Percentiles rank a stretch among this genome's conserved stretches.
These are phyloP conservation scores for Aegilops tauschii DNA, from an alignment of 176 grass and related monocot species.

Conservation along the genomic window DNA sequence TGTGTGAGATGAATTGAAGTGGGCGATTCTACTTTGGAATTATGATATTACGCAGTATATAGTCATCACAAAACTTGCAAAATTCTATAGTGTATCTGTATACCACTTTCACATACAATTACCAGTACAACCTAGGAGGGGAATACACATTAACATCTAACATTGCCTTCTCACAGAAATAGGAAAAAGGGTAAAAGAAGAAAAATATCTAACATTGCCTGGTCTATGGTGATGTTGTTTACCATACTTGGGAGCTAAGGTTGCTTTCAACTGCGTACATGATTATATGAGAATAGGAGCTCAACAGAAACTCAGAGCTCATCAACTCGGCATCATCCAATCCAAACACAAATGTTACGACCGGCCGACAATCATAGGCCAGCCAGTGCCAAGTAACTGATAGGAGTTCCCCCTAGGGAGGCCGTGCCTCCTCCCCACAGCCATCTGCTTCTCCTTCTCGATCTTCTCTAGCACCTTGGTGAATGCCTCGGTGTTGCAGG, in stretches of 20 bases:
- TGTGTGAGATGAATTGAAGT: too few relatives aligned
- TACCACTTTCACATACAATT: not conserved
- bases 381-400: conserved; percentile 1
- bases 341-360: not conserved
- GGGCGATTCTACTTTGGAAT: not conserved
- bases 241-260: not conserved
- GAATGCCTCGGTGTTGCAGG: conserved; percentile 50
- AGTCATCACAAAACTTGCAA: not conserved
- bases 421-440: not conserved
- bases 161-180: not conserved
- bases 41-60: not conserved
- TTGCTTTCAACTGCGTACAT: not conserved
- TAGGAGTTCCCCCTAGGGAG: conserved; percentile 24
- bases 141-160: not conserved
- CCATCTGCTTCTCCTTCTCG: conserved; percentile 23
- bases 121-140: not conserved
- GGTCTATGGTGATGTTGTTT: not conserved
- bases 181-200: not conserved
- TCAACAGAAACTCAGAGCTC: conserved; percentile 21
- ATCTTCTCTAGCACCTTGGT: conserved; percentile 45
- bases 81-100: not conserved
- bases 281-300: not conserved
- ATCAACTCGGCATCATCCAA: not conserved
- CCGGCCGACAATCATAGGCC: not conserved
- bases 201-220: not conserved